Evolutionary conservation across 345 rosid genomes (phyloP), one percentile per base, ranked within the genome.

Genomic region (Citropsis articulata): DNA sequence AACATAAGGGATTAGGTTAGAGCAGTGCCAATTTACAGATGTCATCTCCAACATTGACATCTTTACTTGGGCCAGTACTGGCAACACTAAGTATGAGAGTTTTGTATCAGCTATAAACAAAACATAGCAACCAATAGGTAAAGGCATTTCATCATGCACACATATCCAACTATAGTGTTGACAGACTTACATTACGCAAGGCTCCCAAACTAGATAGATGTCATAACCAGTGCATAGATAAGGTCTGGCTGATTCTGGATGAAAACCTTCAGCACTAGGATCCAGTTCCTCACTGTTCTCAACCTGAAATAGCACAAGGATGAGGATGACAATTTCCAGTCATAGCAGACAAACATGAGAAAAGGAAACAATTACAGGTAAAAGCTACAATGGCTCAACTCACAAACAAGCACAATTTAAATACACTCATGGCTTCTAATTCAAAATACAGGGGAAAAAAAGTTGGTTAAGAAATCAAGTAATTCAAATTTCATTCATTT

Each of bases 221-320:
- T 95, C 98, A 77, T 86, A 88, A 70, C 97, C 99, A 68, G 97
- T 95, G 76, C 98, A 93, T 16, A 95, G 86, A 86, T 95, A 95
- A 8, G 97, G 95, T 76, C 87, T 88, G 33, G 70, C 83, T 56
- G 79, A 75, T 48, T 59, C 22, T 59, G 67, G 66, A 67, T 35
- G 28, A 38, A 67, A 75, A 75, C 70, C 84, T 53, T 83, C 72
- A 65, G 68, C 18, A 36, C 27, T 27, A 67, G 79, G 69, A 84
- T 85, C 87, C 35, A 69, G 78, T 63, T 79, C 80, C 27, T 81
- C 82, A 25, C 69, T 85, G 75, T 74, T 78, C 69, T 75, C 69
- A 16, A 81, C 87, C 98, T 91, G 73, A 79, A 66, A 69, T 35
- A 36, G 22, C 16, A 81, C 42, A 30, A 48, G n/a, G n/a, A 70